Evolutionary conservation across 371 early-diverging fungal species (phyloP).

Genomic region (Chytridium lagenaria): DNA sequence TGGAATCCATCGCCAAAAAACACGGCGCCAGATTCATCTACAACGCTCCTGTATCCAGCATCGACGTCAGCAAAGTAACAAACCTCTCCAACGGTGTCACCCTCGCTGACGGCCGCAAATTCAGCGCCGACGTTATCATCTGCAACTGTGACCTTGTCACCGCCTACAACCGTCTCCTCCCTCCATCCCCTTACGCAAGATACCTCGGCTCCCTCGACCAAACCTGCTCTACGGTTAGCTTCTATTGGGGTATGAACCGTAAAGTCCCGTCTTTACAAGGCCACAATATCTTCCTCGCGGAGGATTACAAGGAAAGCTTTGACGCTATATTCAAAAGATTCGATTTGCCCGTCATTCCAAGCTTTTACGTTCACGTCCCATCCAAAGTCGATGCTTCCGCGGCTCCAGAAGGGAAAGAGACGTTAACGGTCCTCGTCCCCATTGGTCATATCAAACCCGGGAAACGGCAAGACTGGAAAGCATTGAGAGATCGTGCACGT

Average conservation of each 20-base stretch:
- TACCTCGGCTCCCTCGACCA: conserved; percentile 54
- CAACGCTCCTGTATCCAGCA: conserved; percentile 55
- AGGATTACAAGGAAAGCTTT: conserved; percentile 62
- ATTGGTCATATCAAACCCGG: conserved; percentile 53
- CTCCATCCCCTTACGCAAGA: conserved; percentile 46
- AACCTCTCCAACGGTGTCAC: conserved; percentile 61
- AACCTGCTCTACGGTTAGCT: conserved; percentile 66
- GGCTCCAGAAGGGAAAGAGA: conserved; percentile 61
- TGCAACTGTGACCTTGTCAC: conserved; percentile 69
- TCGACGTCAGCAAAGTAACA: conserved; percentile 46
- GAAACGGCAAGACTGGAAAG: conserved; percentile 33
- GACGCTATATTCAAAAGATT: conserved; percentile 63
- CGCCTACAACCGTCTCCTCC: conserved; percentile 64
- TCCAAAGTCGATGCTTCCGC: conserved; percentile 64
- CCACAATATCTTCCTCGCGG: conserved; percentile 70
- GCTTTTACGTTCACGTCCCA: conserved; percentile 70
- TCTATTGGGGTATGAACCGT: conserved; percentile 67
- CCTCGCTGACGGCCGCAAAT: conserved; percentile 54
- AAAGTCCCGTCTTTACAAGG: conserved; percentile 59
- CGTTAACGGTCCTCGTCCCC: conserved; percentile 66
- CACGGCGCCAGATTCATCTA: conserved; percentile 60
- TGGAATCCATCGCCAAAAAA: conserved; percentile 61
- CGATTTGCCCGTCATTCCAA: conserved; percentile 58
- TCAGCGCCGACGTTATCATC: conserved; percentile 66
- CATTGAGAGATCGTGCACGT: conserved; percentile 55